A percentile compares a stretch with the other conserved stretches of the same genome.
phyloP scores from a whole-genome alignment of 2,329 filamentous ascomycete species.

The Scedosporium minutisporum region DNA sequence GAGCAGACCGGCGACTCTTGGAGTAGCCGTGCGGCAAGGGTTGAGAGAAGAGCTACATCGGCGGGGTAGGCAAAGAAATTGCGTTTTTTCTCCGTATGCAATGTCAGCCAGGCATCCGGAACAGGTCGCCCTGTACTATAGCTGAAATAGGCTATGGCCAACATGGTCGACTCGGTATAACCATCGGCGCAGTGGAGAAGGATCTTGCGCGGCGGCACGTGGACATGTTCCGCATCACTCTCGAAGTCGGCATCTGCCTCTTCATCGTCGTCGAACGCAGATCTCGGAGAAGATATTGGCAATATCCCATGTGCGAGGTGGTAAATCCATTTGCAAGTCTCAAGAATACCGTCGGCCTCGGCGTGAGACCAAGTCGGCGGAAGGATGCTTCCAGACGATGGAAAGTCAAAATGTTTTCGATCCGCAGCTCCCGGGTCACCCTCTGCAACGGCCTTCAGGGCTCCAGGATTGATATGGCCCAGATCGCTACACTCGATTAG shows the following conservation, averaged over 20 bases:
- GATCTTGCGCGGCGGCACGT: constrained; percentile 50
- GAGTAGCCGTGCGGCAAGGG: constrained; percentile 67
- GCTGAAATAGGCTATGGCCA: constrained; percentile 87
- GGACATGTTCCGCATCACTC: constrained; percentile 7
- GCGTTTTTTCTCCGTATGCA: constrained; percentile 71
- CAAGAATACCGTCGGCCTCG: constrained; percentile 75
- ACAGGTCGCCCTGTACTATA: constrained; percentile 76
- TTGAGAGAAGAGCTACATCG: constrained; percentile 73
- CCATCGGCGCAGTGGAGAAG: constrained; percentile 92
- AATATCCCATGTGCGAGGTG: constrained; percentile 62
- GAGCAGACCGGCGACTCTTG: constrained; percentile 51
- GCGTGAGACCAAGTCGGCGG: constrained; percentile 73
- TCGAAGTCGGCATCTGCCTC: neutral
- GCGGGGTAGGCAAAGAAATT: constrained; percentile 96
- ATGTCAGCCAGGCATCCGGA: constrained; percentile 75
- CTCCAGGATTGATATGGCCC: constrained; percentile 63
- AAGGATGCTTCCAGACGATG: constrained; percentile 86
- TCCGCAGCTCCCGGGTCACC: constrained; percentile 30
- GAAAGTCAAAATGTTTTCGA: constrained; percentile 60
- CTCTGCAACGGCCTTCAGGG: constrained; percentile 54
- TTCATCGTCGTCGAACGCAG: constrained; percentile 5
- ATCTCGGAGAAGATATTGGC: constrained; percentile 11
- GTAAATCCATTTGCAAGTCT: constrained; percentile 85
- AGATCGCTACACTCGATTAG: constrained; percentile 84
- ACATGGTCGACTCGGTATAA: constrained; percentile 86